These are phyloP conservation scores for Solanum boliviense DNA, from an alignment of 257 asterid genomes.

Conservation along the genomic window DNA sequence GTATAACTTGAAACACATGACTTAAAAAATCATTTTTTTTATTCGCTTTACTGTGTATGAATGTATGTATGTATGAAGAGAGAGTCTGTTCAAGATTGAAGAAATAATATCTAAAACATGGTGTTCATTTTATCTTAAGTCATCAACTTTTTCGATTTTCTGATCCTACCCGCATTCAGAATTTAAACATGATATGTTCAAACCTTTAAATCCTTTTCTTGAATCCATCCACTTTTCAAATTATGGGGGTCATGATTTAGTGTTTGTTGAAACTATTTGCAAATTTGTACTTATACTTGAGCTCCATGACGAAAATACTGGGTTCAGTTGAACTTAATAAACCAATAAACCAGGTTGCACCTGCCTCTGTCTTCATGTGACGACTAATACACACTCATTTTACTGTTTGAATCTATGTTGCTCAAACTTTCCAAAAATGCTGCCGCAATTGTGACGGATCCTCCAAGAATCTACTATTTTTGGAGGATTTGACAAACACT, in stretches of 20 bases:
- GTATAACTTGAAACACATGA: constrained; percentile 14
- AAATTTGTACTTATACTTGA: not conserved
- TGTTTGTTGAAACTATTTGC: not conserved
- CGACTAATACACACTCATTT: not conserved
- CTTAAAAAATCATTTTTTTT: not conserved
- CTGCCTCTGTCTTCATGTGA: not conserved
- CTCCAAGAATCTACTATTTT: not conserved
- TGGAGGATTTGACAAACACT: too few species aligned
- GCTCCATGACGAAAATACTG: not conserved
- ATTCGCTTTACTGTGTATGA: too few species aligned
- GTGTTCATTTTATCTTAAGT: not conserved
- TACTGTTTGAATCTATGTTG: not conserved
- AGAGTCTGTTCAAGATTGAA: not conserved
- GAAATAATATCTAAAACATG: not conserved
- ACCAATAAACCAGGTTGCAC: not conserved
- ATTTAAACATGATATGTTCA: not conserved
- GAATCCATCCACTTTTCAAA: not conserved
- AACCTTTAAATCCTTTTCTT: not conserved
- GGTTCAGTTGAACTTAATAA: not conserved
- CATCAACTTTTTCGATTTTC: not conserved
- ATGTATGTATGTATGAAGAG: not conserved
- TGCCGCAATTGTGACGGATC: not conserved
- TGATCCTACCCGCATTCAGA: not conserved
- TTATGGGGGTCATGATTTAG: not conserved
- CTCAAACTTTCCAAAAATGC: not conserved